Percentiles rank a stretch among this genome's conserved stretches.
phyloP scores from a whole-genome alignment of 352 stramenopile genomes.

The Phytophthora litchii region DNA sequence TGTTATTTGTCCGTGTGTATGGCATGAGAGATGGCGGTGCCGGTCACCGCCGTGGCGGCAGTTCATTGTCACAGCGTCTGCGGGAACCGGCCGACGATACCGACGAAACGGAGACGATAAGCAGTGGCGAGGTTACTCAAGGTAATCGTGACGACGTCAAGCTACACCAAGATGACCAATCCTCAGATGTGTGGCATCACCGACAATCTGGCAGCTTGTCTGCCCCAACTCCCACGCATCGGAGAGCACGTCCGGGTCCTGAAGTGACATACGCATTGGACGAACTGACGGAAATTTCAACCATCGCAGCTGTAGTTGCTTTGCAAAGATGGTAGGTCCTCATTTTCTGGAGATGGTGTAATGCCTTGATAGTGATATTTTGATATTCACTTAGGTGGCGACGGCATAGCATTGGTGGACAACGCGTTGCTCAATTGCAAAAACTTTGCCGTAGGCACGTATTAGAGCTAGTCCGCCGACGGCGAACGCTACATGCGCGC shows the following conservation, averaged over 20 bases:
- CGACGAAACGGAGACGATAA: conserved; percentile 17
- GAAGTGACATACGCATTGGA: conserved; percentile 32
- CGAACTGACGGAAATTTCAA: conserved; percentile 48
- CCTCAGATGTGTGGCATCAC: conserved; percentile 8
- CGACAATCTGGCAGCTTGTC: conserved; percentile 11
- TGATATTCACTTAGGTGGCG: conserved; percentile 34
- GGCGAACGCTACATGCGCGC: conserved; percentile 41
- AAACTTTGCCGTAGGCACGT: conserved; percentile 39
- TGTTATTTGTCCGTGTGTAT: conserved; percentile 15
- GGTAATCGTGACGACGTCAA: conserved; percentile 13
- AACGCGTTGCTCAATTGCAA: conserved; percentile 39
- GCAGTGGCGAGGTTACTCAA: conserved; percentile 9
- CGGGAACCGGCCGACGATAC: neutral
- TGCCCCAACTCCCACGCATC: conserved; percentile 12
- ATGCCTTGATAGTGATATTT: neutral
- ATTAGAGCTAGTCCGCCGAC: conserved; percentile 30
- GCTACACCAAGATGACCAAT: conserved; percentile 13
- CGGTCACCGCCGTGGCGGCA: conserved; percentile 7
- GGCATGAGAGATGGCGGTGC: conserved; percentile 20
- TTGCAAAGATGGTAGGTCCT: conserved; percentile 45
- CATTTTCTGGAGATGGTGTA: neutral
- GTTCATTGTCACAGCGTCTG: conserved; percentile 4
- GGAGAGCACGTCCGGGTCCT: conserved; percentile 8
- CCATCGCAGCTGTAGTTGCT: conserved; percentile 40
- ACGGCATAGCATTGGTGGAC: conserved; percentile 34